Base-by-base conservation (phyloP, 1,139 yeast genomes). In the Debaryomyces fabryi region DNA sequence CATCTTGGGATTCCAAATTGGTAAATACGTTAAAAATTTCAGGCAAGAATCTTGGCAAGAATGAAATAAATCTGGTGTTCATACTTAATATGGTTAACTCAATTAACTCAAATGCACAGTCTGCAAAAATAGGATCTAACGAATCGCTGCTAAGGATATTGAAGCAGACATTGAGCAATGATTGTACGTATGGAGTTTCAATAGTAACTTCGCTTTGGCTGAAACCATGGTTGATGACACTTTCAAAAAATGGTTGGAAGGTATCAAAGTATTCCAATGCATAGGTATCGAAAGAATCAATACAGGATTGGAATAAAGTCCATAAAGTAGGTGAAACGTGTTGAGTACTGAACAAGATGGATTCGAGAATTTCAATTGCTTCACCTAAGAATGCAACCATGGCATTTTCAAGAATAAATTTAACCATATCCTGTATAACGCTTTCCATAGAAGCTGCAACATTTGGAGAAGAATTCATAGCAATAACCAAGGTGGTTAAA, bases 241-340 rank as follows among this genome's bases (percentile, higher is more conserved):
- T 68, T 58, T 78, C 82, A 51, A 79, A 78, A 58, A 76, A 81
- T 20, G 81, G 74, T 44, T 71, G 70, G 62, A 78, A 80, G 25
- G 68, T 68, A 51, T 78, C 82, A 53, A 74, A 78, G 58, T 75
- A 81, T 51, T 80, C 84, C 47, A 61, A 68, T 1, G 84, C 85
- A 60, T 78, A 81, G 27, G 78, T 76, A 51, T 79, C 82, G 55
- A 81, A 80, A 0, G 82, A 68, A 9, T 70, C 74, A 45, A 79
- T 63, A 47, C 77, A 73, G 20, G 66, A 56, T 39, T 71, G 67
- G 59, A 68, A 79, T 32, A 81, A 62, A 16, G 62, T 65, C 84
- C 84, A 79, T 59, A 77, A 65, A 37, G 67, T 65, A n/a, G 80
- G 77, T 4, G 78, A 68, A 48, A 79, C 74, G 27, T 53, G 52